phyloP scores from a whole-genome alignment of 768 basidiomycete species.

The Russula ochroleuca region DNA sequence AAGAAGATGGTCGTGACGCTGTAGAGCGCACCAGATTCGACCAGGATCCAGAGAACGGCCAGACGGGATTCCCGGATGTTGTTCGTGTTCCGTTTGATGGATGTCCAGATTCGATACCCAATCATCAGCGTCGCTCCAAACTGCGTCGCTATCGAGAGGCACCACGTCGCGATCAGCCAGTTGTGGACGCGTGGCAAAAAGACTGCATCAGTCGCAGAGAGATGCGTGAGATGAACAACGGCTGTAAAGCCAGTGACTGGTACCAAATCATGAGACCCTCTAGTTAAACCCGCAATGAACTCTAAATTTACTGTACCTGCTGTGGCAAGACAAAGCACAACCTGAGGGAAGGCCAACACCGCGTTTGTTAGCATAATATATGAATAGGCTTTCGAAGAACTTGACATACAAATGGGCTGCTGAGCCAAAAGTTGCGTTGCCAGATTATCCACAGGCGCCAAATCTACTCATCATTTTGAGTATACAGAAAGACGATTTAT shows the following conservation, averaged over 20 bases:
- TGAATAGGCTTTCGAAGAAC: background rate
- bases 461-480: conserved; percentile 4
- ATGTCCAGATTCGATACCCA: conserved; percentile 12
- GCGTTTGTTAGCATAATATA: background rate
- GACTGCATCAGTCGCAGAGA: background rate
- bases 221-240: background rate
- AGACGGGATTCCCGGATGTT: conserved; percentile 1
- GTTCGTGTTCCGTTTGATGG: background rate
- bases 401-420: conserved; percentile 14
- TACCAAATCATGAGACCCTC: background rate
- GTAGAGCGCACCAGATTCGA: conserved; percentile 24
- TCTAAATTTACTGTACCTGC: background rate
- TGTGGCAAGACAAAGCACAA: background rate
- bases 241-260: conserved; percentile 16
- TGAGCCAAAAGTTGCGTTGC: conserved; percentile 11
- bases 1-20: conserved; percentile 5
- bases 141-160: conserved; percentile 21
- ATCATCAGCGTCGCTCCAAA: conserved; percentile 20
- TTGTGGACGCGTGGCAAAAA: conserved; percentile 2
- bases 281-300: no score
- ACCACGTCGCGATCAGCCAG: conserved; percentile 18
- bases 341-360: background rate
- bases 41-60: conserved; percentile 16
- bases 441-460: conserved; percentile 26
- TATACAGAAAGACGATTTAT: background rate